These are phyloP conservation scores for Chytridiales sp. DNA, from an alignment of 371 early-diverging fungal genomes.

Conservation along the genomic window DNA sequence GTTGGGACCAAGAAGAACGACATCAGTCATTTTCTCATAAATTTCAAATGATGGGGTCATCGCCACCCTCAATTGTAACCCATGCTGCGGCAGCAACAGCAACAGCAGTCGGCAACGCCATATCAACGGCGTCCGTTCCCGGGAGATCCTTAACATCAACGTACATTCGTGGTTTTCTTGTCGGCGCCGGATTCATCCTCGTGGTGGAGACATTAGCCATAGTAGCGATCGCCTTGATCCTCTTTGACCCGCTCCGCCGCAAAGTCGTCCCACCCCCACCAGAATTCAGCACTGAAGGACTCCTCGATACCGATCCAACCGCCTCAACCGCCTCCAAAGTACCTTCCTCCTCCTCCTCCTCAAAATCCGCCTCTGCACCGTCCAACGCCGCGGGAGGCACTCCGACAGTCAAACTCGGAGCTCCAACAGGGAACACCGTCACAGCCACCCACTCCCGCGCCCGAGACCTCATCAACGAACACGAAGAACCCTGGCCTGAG, in stretches of 20 bases:
- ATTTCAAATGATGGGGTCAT: too few species aligned
- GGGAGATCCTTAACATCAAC: too few species aligned
- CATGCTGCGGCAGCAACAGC: too few species aligned
- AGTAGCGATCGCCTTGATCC: conserved; percentile 5
- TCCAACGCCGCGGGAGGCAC: not conserved
- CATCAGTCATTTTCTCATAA: too few species aligned
- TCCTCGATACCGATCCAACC: not conserved
- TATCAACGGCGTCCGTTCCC: too few species aligned
- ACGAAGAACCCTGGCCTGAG: conserved; percentile 40
- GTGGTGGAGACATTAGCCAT: conserved; percentile 13
- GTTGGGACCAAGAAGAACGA: too few species aligned
- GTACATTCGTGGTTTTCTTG: conserved; percentile 19
- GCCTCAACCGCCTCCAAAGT: not conserved
- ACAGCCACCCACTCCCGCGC: not conserved
- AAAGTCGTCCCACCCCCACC: conserved; percentile 13
- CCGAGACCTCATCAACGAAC: conserved; percentile 24
- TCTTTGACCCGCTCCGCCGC: conserved; percentile 27
- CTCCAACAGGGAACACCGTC: not conserved
- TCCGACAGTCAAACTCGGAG: not conserved
- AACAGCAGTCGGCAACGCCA: too few species aligned
- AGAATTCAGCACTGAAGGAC: not conserved
- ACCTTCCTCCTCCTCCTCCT: not conserved
- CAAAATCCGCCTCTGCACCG: not conserved
- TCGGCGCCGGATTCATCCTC: conserved; percentile 23
- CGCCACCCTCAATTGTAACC: too few species aligned